Conservation (phyloP, 176 grass and related monocot genomes). For the Zoysia japonica region DNA sequence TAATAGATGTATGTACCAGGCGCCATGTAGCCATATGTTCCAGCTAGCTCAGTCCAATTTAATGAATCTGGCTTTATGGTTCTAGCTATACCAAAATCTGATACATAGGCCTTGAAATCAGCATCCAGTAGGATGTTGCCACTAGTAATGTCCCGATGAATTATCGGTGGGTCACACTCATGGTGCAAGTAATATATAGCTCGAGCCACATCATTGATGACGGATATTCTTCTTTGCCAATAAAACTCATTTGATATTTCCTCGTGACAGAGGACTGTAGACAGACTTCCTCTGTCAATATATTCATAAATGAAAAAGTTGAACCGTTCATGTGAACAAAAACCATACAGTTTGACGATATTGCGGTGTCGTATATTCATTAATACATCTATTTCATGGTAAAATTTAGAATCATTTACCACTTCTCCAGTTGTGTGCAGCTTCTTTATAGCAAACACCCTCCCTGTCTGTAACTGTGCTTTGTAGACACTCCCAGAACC, state of each 20-base stretch:
- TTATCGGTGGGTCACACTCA: constrained; percentile 27
- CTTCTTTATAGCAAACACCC: too few relatives aligned
- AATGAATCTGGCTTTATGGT: not conserved
- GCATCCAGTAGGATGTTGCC: constrained; percentile 37
- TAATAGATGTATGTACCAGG: constrained; percentile 3
- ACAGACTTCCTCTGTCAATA: too few relatives aligned
- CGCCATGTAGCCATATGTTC: constrained; percentile 36
- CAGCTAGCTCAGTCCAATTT: constrained; percentile 31
- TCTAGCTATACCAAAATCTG: constrained; percentile 38
- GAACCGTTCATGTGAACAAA: too few relatives aligned
- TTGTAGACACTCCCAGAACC: too few relatives aligned
- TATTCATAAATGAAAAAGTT: too few relatives aligned
- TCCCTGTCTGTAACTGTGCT: too few relatives aligned
- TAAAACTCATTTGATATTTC: constrained; percentile 1
- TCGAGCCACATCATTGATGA: constrained; percentile 36
- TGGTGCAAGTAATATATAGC: constrained; percentile 35
- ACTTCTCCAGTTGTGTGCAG: too few relatives aligned
- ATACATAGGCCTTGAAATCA: constrained; percentile 30
- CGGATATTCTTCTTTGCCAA: constrained; percentile 11
- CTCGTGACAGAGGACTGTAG: not conserved
- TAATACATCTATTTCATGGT: too few relatives aligned
- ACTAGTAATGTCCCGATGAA: constrained; percentile 36
- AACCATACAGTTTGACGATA: too few relatives aligned
- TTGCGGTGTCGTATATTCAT: too few relatives aligned
- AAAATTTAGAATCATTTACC: too few relatives aligned